These are phyloP conservation scores for Cladosporium sp. DNA, from an alignment of 2,329 filamentous ascomycete genomes.

Conservation along the genomic window DNA sequence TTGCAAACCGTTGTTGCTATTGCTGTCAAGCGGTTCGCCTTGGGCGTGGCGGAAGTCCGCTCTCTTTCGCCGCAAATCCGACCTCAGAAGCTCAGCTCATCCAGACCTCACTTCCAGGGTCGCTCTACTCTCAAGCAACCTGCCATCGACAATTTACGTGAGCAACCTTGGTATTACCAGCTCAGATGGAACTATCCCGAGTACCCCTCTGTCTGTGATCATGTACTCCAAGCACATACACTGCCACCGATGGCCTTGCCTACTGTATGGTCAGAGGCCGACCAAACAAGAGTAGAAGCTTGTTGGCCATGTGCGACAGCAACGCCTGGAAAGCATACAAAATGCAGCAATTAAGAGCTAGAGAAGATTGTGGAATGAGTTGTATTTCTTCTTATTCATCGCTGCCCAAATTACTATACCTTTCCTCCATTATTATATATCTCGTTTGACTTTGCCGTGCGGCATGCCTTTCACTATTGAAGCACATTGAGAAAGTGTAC, in stretches of 20 bases:
- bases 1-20: neutral
- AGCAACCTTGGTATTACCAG: neutral
- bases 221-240: neutral
- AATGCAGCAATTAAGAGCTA: neutral
- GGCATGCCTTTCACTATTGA: neutral
- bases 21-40: neutral
- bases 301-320: neutral
- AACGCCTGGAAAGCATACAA: neutral
- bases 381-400: neutral
- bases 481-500: neutral
- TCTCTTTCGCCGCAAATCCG: neutral
- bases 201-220: neutral
- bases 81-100: neutral
- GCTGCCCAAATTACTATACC: neutral
- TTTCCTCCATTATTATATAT: neutral
- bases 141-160: neutral
- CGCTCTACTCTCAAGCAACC: neutral
- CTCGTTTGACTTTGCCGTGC: neutral
- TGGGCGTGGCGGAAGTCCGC: neutral
- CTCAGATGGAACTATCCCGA: neutral
- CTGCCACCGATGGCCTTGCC: neutral
- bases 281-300: neutral
- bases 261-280: neutral
- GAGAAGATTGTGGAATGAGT: neutral
- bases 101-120: neutral